Base-by-base conservation (phyloP, 345 rosid species). In the Populus alba region DNA sequence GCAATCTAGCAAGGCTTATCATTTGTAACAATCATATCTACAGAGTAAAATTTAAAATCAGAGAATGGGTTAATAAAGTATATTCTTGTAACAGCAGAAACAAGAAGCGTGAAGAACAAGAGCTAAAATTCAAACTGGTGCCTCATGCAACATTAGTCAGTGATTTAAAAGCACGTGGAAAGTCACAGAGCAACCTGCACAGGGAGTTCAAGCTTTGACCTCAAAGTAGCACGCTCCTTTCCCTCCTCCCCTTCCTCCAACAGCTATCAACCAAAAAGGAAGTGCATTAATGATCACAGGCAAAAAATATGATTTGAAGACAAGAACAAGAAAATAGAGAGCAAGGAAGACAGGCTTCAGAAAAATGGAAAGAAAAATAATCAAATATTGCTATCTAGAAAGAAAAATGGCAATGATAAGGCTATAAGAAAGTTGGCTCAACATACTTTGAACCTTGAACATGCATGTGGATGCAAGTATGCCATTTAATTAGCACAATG, bases 131-230 rank as follows among this genome's bases (percentile, higher is more conserved):
- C 47, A 3, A 61, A 27, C 33, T 23, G 18, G 41, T 13, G 49
- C n/a, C 7, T 22, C 29, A 7, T 9, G 75, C 37, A 62, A 69
- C 43, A 18, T 69, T 7, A 37, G 22, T 12, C 2, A 22, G 38
- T 20, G 45, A 17, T 35, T 29, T 37, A 20, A 20, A 20, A 31
- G n/a, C 22, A 20, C 13, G 8, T 0, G 43, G 70, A 18, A 75
- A 49, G 70, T 27, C 27, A 41, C 43, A 38, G 77, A 83, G 83
- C 81, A 85, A 96, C 99, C 98, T 94, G 98, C 77, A 94, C 97
- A 43, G 99, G 98, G 71, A 96, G 97, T 88, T 96, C 99, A 86
- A 96, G 99, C 89, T 96, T 96, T 81, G 97, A 87, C 88, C 97
- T 91, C 86, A 94, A 82, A 31, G 95, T 85, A 81, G 89, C 87